Conservation (phyloP, 192 early-diverging fungal genomes). For the Chytriomyces sp. region DNA sequence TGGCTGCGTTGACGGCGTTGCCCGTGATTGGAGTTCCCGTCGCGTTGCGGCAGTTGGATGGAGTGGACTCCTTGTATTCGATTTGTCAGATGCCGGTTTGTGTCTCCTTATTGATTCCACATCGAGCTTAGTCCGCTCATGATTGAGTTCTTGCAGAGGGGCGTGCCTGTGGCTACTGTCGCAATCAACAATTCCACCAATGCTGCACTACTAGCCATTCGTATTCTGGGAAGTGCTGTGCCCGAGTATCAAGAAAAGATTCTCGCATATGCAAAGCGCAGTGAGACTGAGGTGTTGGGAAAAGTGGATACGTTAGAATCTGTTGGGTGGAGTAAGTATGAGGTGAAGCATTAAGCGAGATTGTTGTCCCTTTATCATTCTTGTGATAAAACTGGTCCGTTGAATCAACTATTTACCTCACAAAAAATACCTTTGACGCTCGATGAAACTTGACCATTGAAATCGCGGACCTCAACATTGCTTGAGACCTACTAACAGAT, state of each 20-base stretch:
- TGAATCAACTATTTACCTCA: too few species aligned
- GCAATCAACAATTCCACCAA: constrained; percentile 99
- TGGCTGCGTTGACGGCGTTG: constrained; percentile 94
- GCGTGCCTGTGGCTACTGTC: constrained; percentile 97
- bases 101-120: constrained; percentile 37
- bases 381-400: too few species aligned
- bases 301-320: constrained; percentile 83
- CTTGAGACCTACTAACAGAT: too few species aligned
- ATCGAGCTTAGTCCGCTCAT: too few species aligned
- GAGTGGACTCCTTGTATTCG: constrained; percentile 94
- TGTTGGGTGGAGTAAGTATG: constrained; percentile 84
- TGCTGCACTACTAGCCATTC: constrained; percentile 89
- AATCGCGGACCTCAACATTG: background rate
- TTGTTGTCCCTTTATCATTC: too few species aligned
- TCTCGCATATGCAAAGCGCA: constrained; percentile 73
- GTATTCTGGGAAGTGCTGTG: constrained; percentile 82
- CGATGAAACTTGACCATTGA: too few species aligned
- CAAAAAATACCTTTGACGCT: background rate
- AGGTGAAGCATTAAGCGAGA: constrained; percentile 13
- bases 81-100: constrained; percentile 99
- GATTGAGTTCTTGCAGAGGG: constrained; percentile 64
- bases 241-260: constrained; percentile 78
- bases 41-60: constrained; percentile 87
- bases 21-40: constrained; percentile 98
- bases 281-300: constrained; percentile 83